A percentile compares a stretch with the other conserved stretches of the same genome.
These are phyloP conservation scores for Venturia oleaginea DNA, from an alignment of 2,329 filamentous ascomycete species.

Conservation along the genomic window DNA sequence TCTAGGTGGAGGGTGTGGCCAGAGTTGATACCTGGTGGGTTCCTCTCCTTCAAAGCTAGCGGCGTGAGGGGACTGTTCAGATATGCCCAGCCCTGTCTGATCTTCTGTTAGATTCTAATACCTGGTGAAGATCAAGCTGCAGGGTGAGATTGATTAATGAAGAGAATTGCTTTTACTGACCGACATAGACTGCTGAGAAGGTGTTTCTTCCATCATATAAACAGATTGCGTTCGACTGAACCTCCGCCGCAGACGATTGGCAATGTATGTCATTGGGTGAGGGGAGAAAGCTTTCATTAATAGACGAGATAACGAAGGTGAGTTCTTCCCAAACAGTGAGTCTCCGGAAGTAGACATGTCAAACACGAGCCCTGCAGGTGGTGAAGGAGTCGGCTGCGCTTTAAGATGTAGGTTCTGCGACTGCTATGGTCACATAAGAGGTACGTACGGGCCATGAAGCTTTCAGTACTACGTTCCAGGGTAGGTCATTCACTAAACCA, in stretches of 20 bases:
- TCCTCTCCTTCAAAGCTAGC: neutral
- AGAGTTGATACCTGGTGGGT: constrained; percentile 9
- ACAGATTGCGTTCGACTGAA: constrained; percentile 23
- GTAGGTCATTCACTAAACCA: neutral
- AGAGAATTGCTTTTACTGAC: neutral
- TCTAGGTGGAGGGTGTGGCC: constrained; percentile 10
- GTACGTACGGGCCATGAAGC: neutral
- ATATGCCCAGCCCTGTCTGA: constrained; percentile 8
- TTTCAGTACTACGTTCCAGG: neutral
- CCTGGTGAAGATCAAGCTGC: neutral
- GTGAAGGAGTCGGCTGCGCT: constrained; percentile 1
- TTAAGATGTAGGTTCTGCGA: constrained; percentile 11
- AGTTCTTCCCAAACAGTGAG: neutral
- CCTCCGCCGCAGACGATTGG: constrained; percentile 32
- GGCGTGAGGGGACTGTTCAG: neutral
- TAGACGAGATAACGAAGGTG: constrained; percentile 1
- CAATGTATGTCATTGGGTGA: constrained; percentile 31
- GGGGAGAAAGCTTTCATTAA: neutral
- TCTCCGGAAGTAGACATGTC: constrained; percentile 10
- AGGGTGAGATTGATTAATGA: neutral
- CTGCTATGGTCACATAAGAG: constrained; percentile 11
- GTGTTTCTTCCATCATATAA: constrained; percentile 31
- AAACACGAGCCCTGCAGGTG: constrained; percentile 8
- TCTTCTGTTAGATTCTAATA: constrained; percentile 2
- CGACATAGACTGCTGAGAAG: constrained; percentile 16